Percentiles rank a stretch among this genome's conserved stretches.
Conservation (phyloP, 805 yeast species). For the Scheffersomyces spartinae region DNA sequence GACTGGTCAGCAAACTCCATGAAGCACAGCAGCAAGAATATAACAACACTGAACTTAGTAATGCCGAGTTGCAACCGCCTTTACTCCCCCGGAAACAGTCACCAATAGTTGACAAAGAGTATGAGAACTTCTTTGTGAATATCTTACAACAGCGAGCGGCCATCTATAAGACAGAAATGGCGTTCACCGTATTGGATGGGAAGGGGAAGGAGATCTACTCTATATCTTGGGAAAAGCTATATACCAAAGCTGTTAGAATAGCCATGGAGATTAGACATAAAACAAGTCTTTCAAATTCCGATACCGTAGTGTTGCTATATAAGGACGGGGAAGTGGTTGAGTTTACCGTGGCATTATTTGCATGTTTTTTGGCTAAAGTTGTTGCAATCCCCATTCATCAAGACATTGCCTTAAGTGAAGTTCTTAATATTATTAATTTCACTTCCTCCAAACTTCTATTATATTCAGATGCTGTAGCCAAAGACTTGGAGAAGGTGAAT, state of each 20-base stretch:
- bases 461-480: slow-evolving; percentile 69
- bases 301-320: slow-evolving; percentile 74
- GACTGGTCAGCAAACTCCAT: slow-evolving; percentile 21
- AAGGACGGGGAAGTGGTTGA: slow-evolving; percentile 78
- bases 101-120: slow-evolving; percentile 15
- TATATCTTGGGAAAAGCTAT: slow-evolving; percentile 85
- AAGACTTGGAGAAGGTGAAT: slow-evolving; percentile 57
- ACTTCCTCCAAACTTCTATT: slow-evolving; percentile 73
- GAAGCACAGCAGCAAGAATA: slow-evolving; percentile 18
- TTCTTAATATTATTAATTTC: slow-evolving; percentile 55
- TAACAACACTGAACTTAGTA: slow-evolving; percentile 13
- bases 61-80: slow-evolving; percentile 40
- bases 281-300: slow-evolving; percentile 64
- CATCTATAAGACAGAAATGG: slow-evolving; percentile 49
- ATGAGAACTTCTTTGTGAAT: slow-evolving; percentile 57
- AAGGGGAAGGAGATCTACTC: slow-evolving; percentile 71
- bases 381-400: slow-evolving; percentile 91
- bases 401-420: slow-evolving; percentile 55
- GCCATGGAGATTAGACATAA: slow-evolving; percentile 74
- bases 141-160: slow-evolving; percentile 66
- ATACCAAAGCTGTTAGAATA: slow-evolving; percentile 72
- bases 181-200: slow-evolving; percentile 59
- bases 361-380: slow-evolving; percentile 86
- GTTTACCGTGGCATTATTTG: slow-evolving; percentile 75
- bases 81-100: slow-evolving; percentile 46